A percentile compares a stretch with the other conserved stretches of the same genome.
These are phyloP conservation scores for Paraglomus occultum DNA, from an alignment of 192 early-diverging fungal genomes.

Conservation along the genomic window DNA sequence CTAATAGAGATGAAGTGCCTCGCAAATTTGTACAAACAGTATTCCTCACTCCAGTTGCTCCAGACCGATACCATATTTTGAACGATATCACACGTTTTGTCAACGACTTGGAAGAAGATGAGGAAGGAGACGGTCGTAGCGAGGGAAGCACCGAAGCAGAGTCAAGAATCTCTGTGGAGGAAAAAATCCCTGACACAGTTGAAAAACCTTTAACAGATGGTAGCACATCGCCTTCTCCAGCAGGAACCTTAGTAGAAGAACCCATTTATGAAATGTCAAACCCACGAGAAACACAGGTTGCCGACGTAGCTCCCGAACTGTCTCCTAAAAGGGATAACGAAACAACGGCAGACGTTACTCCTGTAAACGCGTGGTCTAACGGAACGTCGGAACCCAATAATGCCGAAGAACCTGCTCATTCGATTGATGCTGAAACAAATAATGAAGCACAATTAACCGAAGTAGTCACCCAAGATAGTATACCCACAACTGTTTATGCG, in stretches of 20 bases:
- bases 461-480: neutral
- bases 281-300: neutral
- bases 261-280: neutral
- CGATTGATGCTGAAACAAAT: neutral
- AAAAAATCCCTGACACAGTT: neutral
- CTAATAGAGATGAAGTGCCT: conserved; percentile 70
- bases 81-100: conserved; percentile 95
- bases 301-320: neutral
- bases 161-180: neutral
- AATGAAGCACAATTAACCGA: neutral
- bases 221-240: neutral
- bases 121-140: conserved; percentile 41
- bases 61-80: conserved; percentile 86
- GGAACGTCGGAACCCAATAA: neutral
- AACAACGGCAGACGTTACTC: neutral
- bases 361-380: neutral
- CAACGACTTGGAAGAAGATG: conserved; percentile 73
- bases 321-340: neutral
- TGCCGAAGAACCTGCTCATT: neutral
- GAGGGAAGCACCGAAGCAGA: conserved; percentile 16
- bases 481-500: neutral
- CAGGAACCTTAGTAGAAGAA: conserved; percentile 26
- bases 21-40: conserved; percentile 94
- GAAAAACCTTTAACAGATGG: neutral
- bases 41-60: conserved; percentile 78